A percentile compares a stretch with the other conserved stretches of the same genome.
These are phyloP conservation scores for Fusarium sarcochroum DNA, from an alignment of 2,329 filamentous ascomycete genomes.

Conservation along the genomic window DNA sequence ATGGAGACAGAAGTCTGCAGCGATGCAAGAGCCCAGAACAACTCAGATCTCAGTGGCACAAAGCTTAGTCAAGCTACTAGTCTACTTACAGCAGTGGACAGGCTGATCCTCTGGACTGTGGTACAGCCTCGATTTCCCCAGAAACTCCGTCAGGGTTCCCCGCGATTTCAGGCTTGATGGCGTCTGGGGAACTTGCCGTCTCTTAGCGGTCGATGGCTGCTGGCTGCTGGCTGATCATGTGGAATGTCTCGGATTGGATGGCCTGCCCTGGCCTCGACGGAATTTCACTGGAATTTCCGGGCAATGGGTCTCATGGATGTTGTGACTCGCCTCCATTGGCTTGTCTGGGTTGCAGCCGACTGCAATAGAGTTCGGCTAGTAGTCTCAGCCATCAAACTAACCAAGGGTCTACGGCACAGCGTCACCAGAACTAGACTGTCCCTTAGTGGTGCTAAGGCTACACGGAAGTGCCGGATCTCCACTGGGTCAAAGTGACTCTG, in stretches of 20 bases:
- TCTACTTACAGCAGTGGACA: neutral
- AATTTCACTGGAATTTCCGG: conserved; percentile 21
- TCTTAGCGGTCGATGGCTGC: neutral
- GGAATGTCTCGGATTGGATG: neutral
- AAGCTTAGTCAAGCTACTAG: neutral
- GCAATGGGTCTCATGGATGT: neutral
- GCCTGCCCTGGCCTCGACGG: neutral
- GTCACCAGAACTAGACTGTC: too few relatives aligned
- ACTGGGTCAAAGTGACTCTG: too few relatives aligned
- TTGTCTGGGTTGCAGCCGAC: neutral
- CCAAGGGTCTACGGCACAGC: too few relatives aligned
- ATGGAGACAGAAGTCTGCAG: neutral
- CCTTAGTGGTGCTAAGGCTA: too few relatives aligned
- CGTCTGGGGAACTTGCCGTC: too few relatives aligned
- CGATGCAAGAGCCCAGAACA: neutral
- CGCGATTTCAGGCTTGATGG: conserved; percentile 1
- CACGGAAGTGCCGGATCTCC: too few relatives aligned
- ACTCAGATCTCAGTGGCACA: neutral
- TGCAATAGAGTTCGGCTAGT: neutral
- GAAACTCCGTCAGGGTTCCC: conserved; percentile 6
- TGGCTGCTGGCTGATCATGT: conserved; percentile 4
- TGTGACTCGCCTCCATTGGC: neutral
- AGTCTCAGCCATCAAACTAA: neutral
- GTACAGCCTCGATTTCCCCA: neutral
- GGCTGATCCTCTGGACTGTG: neutral